A percentile compares a stretch with the other conserved stretches of the same genome.
Conservation (phyloP, 768 basidiomycete genomes). For the Termitomyces sp. region DNA sequence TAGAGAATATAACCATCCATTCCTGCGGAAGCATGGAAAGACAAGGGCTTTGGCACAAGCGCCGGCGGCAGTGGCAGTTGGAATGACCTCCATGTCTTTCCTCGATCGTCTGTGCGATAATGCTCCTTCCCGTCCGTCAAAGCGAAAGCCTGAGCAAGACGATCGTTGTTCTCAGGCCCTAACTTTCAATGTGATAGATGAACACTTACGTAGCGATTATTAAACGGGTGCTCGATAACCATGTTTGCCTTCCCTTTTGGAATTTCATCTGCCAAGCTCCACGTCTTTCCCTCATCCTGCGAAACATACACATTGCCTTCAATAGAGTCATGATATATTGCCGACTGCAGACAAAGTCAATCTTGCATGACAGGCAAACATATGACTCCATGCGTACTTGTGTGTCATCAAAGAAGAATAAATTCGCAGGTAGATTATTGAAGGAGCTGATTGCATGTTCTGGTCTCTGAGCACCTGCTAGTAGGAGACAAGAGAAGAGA, state of each 20-base stretch:
- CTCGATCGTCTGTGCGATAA: constrained; percentile 85
- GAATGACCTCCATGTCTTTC: constrained; percentile 83
- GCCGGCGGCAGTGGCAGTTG: constrained; percentile 58
- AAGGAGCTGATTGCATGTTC: constrained; percentile 48
- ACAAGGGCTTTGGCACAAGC: constrained; percentile 56
- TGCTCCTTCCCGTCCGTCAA: constrained; percentile 71
- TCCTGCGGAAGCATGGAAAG: constrained; percentile 82
- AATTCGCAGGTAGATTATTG: constrained; percentile 61
- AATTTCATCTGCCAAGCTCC: constrained; percentile 45
- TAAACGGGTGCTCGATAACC: constrained; percentile 84
- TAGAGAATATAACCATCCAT: constrained; percentile 73
- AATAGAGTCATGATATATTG: constrained; percentile 76
- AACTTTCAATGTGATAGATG: neutral
- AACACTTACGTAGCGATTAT: constrained; percentile 63
- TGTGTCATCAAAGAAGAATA: constrained; percentile 94
- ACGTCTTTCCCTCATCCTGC: constrained; percentile 78
- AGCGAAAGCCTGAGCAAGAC: constrained; percentile 69
- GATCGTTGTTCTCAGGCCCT: neutral
- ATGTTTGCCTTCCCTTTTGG: constrained; percentile 53
- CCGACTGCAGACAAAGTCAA: constrained; percentile 28
- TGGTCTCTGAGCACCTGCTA: constrained; percentile 36
- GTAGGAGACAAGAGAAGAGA: constrained; percentile 11
- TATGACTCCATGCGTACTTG: constrained; percentile 43
- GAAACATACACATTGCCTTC: constrained; percentile 73
- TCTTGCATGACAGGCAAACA: neutral